phyloP scores from a whole-genome alignment of 106 monocot species.

The Dioscorea dumetorum region DNA sequence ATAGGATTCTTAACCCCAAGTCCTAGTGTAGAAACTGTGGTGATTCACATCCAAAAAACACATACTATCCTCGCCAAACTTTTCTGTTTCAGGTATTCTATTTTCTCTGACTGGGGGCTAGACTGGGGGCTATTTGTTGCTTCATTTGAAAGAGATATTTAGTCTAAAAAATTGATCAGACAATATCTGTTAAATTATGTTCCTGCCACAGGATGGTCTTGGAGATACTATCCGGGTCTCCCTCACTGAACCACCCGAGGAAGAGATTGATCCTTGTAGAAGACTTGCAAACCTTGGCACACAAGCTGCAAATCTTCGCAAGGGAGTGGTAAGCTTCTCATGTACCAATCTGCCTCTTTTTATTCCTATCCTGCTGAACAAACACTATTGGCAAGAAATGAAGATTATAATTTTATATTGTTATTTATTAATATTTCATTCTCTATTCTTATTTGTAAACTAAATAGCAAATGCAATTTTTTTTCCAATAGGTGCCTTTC shows the following conservation, averaged over 20 bases:
- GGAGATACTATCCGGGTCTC: slow-evolving; percentile 99
- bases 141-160: too few relatives aligned
- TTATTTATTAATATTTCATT: background rate
- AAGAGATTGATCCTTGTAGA: slow-evolving; percentile 98
- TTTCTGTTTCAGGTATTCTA: too few relatives aligned
- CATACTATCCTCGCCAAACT: too few relatives aligned
- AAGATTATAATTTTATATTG: background rate
- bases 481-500: slow-evolving; percentile 59
- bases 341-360: background rate
- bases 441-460: too few relatives aligned
- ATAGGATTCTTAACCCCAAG: too few relatives aligned
- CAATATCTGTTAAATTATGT: too few relatives aligned
- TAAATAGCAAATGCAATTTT: too few relatives aligned
- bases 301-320: slow-evolving; percentile 64
- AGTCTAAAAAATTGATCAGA: too few relatives aligned
- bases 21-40: too few relatives aligned
- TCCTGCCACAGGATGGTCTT: slow-evolving; percentile 83
- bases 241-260: slow-evolving; percentile 97
- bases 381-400: background rate
- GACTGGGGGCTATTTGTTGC: too few relatives aligned
- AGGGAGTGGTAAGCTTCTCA: slow-evolving; percentile 70
- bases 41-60: too few relatives aligned
- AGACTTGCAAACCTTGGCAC: slow-evolving; percentile 91
- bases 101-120: too few relatives aligned
- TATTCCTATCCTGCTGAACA: background rate